phyloP scores from a whole-genome alignment of 768 basidiomycete species.

The Agrocybe praecox region DNA sequence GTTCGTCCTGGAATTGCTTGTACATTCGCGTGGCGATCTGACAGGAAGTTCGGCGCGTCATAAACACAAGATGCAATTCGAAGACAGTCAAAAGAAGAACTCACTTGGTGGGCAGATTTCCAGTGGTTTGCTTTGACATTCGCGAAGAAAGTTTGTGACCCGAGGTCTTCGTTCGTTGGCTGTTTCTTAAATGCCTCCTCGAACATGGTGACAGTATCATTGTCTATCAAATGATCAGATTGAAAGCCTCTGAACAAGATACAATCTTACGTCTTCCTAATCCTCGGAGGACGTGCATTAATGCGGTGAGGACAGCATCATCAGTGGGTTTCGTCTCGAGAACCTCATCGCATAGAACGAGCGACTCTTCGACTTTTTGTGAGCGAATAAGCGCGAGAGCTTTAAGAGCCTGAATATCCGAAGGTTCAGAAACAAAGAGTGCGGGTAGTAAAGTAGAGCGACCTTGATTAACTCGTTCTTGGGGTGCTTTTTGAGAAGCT shows the following conservation, averaged over 20 bases:
- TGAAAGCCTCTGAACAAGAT: neutral
- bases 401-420: constrained; percentile 66
- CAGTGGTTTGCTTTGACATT: constrained; percentile 79
- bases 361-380: constrained; percentile 85
- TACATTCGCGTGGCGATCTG: constrained; percentile 81
- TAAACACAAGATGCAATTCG: neutral
- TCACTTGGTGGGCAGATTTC: constrained; percentile 85
- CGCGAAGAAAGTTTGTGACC: constrained; percentile 83
- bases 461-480: constrained; percentile 75
- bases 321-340: constrained; percentile 72
- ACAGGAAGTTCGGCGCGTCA: neutral
- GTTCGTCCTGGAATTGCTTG: constrained; percentile 82
- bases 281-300: constrained; percentile 83
- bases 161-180: constrained; percentile 82
- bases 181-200: constrained; percentile 85
- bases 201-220: constrained; percentile 83
- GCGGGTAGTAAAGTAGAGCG: neutral
- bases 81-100: constrained; percentile 2
- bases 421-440: constrained; percentile 2
- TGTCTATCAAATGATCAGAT: constrained; percentile 41
- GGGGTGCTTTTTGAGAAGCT: constrained; percentile 85
- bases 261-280: constrained; percentile 62
- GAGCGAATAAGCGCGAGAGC: constrained; percentile 82
- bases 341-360: constrained; percentile 79
- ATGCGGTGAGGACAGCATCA: constrained; percentile 73